Percentiles rank a stretch among this genome's conserved stretches.
Conservation (phyloP, 192 early-diverging fungal species). For the Chytriomyces hyalinus region DNA sequence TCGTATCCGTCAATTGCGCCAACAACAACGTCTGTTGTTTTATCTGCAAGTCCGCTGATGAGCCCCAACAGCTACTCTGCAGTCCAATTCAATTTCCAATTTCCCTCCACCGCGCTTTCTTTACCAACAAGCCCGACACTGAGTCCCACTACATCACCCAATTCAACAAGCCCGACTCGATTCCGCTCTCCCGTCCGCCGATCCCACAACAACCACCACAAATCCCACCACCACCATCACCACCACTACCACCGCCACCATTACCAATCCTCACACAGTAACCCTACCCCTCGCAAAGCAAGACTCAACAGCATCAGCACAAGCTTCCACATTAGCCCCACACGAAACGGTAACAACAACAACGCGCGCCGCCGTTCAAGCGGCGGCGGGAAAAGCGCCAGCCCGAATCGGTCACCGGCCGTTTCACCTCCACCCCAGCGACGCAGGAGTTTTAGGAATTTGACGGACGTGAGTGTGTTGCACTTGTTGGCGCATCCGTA, state of each 20-base stretch:
- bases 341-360: background rate
- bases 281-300: background rate
- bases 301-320: background rate
- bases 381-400: background rate
- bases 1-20: no score
- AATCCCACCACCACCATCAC: background rate
- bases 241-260: background rate
- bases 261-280: background rate
- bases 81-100: no score
- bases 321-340: slow-evolving; percentile 4
- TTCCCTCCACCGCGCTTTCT: no score
- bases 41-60: no score
- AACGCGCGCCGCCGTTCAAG: background rate
- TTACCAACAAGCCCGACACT: no score
- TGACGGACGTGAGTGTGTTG: background rate
- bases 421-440: background rate
- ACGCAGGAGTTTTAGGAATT: background rate
- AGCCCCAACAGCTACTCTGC: no score
- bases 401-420: background rate
- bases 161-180: background rate
- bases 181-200: background rate
- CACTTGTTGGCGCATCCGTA: background rate
- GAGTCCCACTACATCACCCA: no score
- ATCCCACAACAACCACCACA: background rate
- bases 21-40: no score